These are phyloP conservation scores for Daldinia vernicosa DNA, from an alignment of 495 filamentous ascomycete genomes.

Conservation along the genomic window DNA sequence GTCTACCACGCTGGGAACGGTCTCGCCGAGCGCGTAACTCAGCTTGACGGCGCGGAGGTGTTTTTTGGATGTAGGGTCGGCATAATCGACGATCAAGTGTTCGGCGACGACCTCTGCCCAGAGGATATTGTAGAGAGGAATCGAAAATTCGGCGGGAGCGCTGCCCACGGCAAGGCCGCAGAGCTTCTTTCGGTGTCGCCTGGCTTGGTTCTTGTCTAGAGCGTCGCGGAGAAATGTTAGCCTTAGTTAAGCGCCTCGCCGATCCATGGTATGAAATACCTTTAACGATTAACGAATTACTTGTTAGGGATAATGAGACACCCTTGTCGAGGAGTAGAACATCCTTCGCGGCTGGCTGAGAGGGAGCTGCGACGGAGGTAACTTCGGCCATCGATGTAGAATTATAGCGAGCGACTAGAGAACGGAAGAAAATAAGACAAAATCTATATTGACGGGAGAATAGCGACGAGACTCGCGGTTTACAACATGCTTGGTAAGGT, in stretches of 20 bases:
- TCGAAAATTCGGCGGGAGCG: constrained; percentile 43
- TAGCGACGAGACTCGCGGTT: neutral
- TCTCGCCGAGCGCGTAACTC: constrained; percentile 61
- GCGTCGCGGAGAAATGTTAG: constrained; percentile 12
- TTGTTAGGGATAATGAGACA: constrained; percentile 28
- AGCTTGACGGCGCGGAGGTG: constrained; percentile 66
- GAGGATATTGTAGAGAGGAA: constrained; percentile 85
- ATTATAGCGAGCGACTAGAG: constrained; percentile 17
- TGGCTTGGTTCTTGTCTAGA: constrained; percentile 36
- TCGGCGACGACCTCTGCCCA: constrained; percentile 70
- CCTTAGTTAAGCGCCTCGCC: neutral
- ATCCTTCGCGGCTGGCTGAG: constrained; percentile 10
- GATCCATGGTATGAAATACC: constrained; percentile 18
- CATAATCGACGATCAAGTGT: constrained; percentile 78
- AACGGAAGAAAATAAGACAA: neutral
- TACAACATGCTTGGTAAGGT: too few species aligned
- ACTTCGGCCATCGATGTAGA: constrained; percentile 28
- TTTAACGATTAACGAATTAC: constrained; percentile 34
- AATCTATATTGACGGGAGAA: constrained; percentile 1
- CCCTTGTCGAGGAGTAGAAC: constrained; percentile 25
- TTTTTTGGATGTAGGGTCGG: constrained; percentile 62
- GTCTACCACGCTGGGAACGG: constrained; percentile 54
- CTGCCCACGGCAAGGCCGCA: constrained; percentile 43
- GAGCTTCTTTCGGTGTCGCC: constrained; percentile 24
- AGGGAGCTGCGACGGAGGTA: neutral